Evolutionary conservation across 2,329 filamentous ascomycete genomes (phyloP).

Genomic region (Plenodomus lindquistii): DNA sequence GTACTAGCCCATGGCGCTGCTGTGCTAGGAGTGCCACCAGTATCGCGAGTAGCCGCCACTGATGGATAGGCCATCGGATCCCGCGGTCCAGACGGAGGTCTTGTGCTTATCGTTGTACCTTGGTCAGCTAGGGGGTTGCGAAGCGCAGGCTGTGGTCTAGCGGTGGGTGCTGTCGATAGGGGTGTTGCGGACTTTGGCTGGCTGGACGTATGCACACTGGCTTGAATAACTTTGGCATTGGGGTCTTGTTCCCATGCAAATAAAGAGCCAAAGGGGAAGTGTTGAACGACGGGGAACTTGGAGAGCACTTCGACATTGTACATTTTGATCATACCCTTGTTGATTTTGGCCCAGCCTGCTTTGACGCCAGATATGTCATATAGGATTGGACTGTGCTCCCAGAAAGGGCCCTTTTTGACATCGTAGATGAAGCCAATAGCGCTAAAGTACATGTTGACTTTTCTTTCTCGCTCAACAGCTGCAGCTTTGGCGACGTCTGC

Average conservation of each 20-base stretch:
- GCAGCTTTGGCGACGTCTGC: constrained; percentile 60
- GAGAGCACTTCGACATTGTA: constrained; percentile 94
- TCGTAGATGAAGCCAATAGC: constrained; percentile 97
- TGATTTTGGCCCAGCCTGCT: constrained; percentile 95
- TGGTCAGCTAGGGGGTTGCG: constrained; percentile 31
- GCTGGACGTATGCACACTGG: constrained; percentile 41
- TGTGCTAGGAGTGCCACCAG: constrained; percentile 18
- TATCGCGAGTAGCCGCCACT: constrained; percentile 5
- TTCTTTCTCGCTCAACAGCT: constrained; percentile 47
- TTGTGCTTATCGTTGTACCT: background rate
- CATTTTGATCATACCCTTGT: constrained; percentile 98
- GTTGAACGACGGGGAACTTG: constrained; percentile 98
- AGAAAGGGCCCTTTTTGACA: constrained; percentile 94
- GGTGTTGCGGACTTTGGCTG: constrained; percentile 36
- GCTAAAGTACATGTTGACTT: constrained; percentile 78
- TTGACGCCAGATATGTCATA: constrained; percentile 92
- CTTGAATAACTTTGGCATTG: constrained; percentile 35
- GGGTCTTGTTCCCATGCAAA: constrained; percentile 54
- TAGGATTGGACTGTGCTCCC: constrained; percentile 88
- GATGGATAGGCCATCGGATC: background rate
- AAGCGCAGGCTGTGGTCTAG: constrained; percentile 25
- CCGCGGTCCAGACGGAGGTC: background rate
- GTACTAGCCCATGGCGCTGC: constrained; percentile 30
- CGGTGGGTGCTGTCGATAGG: constrained; percentile 20
- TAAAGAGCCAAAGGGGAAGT: constrained; percentile 65